A percentile compares a stretch with the other conserved stretches of the same genome.
These are phyloP conservation scores for Thelephora ganbajun DNA, from an alignment of 768 basidiomycete species.

Conservation along the genomic window DNA sequence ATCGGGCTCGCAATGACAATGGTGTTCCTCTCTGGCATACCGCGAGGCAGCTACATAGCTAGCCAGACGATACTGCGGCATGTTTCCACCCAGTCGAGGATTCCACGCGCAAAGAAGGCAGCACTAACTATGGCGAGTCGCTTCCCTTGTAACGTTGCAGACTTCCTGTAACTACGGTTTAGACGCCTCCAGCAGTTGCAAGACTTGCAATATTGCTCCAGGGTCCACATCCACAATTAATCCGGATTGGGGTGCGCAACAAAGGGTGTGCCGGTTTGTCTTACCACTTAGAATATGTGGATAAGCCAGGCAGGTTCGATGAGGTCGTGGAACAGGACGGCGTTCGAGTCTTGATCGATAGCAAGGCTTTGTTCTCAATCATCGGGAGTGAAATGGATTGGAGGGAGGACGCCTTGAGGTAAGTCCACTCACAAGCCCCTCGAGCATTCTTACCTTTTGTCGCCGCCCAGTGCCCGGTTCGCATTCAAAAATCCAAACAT, in stretches of 20 bases:
- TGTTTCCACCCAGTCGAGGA: no score
- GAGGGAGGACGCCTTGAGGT: conserved; percentile 87
- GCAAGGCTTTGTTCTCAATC: conserved; percentile 93
- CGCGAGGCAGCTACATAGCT: no score
- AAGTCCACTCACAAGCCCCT: conserved; percentile 15
- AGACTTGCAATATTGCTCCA: conserved; percentile 61
- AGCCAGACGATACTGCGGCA: no score
- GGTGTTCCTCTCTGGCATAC: no score
- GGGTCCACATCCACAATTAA: conserved; percentile 81
- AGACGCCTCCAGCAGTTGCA: conserved; percentile 72
- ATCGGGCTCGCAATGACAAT: no score
- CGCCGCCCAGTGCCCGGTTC: conserved; percentile 50
- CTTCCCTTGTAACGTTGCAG: background rate
- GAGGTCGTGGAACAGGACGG: conserved; percentile 95
- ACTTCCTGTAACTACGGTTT: background rate
- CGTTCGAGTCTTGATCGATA: conserved; percentile 87
- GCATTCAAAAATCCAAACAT: conserved; percentile 86
- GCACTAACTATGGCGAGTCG: conserved; percentile 52
- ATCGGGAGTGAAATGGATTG: conserved; percentile 99
- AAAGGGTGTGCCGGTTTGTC: conserved; percentile 91
- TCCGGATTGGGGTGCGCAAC: conserved; percentile 91
- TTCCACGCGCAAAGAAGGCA: conserved; percentile 43
- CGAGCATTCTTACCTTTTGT: conserved; percentile 1
- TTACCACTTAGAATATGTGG: conserved; percentile 93
- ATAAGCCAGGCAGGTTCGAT: conserved; percentile 80